Evolutionary conservation across 1,284 basidiomycete genomes (phyloP), one percentile per base, ranked within the genome.

Genomic region (Ganoderma boninense): DNA sequence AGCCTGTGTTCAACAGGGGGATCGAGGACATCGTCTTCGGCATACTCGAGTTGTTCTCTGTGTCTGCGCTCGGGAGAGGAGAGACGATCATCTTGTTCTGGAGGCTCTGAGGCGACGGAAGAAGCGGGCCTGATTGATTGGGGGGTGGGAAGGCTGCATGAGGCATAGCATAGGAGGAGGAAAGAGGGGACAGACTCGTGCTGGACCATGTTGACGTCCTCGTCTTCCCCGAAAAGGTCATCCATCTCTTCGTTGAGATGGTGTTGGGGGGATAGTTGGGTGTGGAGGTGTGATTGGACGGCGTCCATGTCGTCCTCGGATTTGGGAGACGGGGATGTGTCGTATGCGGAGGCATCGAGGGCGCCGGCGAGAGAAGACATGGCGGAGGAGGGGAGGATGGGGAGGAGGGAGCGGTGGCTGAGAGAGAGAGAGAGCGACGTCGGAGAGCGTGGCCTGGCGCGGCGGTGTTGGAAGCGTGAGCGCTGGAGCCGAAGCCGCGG

Each of bases 181-280:
- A 43, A 35, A n/a, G 18, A 49, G 26, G 10, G 14, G 63, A 66
- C 76, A 38, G 68, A 80, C 78, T 77, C 78, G 71, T 79, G 78
- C 75, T 85, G 86, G 49, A 83, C 82, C 69, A 86, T 87, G 67
- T 89, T 87, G 10, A 86, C 84, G 44, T 89, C 89, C 49, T 87
- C 85, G 61, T 93, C 92, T 73, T 92, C 91, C 46, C 93, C 93
- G 79, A 95, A 95, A 64, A 95, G 86, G 79, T 95, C 93, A 70
- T 89, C 87, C 87, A 92, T 92, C 69, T 87, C 90, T 75, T 91
- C 88, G 72, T 93, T 90, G 63, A 84, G 60, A 52, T 69, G 69
- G 16, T 66, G 57, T 52, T 64, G 62, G 29, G 61, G 35, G 20
- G 44, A 42, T 13, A 6, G n/a, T n/a, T 71, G 69, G 13, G 20